phyloP scores from a whole-genome alignment of 495 filamentous ascomycete species.

The Venustampulla echinocandica region DNA sequence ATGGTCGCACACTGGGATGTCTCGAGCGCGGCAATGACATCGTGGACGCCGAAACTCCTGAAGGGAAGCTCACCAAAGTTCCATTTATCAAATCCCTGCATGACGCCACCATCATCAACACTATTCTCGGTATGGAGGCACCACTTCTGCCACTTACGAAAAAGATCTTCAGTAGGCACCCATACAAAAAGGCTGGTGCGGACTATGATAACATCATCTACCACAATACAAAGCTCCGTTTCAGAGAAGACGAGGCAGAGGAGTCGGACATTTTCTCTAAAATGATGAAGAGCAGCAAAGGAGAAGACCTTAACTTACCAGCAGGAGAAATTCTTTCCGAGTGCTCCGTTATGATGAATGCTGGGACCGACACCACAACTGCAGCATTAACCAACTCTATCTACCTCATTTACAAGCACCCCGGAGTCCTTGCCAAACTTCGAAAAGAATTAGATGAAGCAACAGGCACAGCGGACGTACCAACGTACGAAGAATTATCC shows the following conservation, averaged over 20 bases:
- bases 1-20: slow-evolving; percentile 9
- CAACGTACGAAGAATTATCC: slow-evolving; percentile 15
- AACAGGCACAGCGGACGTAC: background rate
- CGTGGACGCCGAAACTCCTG: slow-evolving; percentile 10
- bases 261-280: slow-evolving; percentile 11
- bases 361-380: slow-evolving; percentile 9
- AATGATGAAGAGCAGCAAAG: background rate
- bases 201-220: slow-evolving; percentile 11
- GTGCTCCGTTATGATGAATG: slow-evolving; percentile 9
- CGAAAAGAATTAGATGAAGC: slow-evolving; percentile 9
- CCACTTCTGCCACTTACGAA: slow-evolving; percentile 3
- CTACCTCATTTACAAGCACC: slow-evolving; percentile 6
- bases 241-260: slow-evolving; percentile 2
- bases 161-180: background rate
- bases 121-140: slow-evolving; percentile 14
- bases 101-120: slow-evolving; percentile 14
- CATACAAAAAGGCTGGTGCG: slow-evolving; percentile 7
- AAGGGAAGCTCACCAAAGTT: slow-evolving; percentile 8
- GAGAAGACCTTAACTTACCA: slow-evolving; percentile 1
- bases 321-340: slow-evolving; percentile 10
- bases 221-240: slow-evolving; percentile 1
- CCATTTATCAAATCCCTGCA: slow-evolving; percentile 14
- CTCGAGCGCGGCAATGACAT: slow-evolving; percentile 17
- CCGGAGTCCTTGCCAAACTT: slow-evolving; percentile 1
- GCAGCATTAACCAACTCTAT: slow-evolving; percentile 1